phyloP scores from a whole-genome alignment of 148 eudicot genomes.

The Suaeda aralocaspica region DNA sequence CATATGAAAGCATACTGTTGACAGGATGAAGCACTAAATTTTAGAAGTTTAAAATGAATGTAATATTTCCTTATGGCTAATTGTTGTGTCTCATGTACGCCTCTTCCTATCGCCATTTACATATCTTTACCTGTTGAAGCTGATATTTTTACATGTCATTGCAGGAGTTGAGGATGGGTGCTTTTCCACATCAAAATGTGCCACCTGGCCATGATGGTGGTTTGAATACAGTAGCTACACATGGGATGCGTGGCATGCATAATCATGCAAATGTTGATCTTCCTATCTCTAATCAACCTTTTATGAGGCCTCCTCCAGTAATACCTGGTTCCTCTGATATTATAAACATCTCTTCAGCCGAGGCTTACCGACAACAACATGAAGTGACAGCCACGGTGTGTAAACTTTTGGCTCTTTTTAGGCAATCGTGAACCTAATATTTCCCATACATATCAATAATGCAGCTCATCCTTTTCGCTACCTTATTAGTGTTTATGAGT shows the following conservation, averaged over 20 bases:
- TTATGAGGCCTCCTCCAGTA: constrained; percentile 49
- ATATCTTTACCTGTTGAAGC: background rate
- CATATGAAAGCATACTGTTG: background rate
- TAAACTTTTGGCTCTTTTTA: constrained; percentile 10
- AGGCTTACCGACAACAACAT: constrained; percentile 75
- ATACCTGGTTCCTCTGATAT: constrained; percentile 51
- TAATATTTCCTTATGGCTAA: too few species aligned
- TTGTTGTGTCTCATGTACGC: too few species aligned
- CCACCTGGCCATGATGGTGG: constrained; percentile 42
- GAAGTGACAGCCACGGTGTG: constrained; percentile 92
- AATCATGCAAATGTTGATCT: constrained; percentile 48
- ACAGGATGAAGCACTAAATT: too few species aligned
- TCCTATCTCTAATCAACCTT: constrained; percentile 43
- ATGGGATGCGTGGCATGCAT: constrained; percentile 47
- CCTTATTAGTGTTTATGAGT: background rate
- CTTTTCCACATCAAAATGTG: constrained; percentile 42
- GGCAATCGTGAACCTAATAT: background rate
- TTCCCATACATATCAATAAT: background rate
- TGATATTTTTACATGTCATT: constrained; percentile 5
- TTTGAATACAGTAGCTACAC: constrained; percentile 34
- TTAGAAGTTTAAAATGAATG: too few species aligned
- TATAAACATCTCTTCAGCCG: constrained; percentile 53
- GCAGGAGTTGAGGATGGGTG: constrained; percentile 60
- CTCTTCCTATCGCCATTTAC: too few species aligned
- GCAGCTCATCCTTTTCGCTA: background rate